Evolutionary conservation across 257 asterid species (phyloP), one percentile per base, ranked within the genome.

Genomic region (Ocimum tenuiflorum): DNA sequence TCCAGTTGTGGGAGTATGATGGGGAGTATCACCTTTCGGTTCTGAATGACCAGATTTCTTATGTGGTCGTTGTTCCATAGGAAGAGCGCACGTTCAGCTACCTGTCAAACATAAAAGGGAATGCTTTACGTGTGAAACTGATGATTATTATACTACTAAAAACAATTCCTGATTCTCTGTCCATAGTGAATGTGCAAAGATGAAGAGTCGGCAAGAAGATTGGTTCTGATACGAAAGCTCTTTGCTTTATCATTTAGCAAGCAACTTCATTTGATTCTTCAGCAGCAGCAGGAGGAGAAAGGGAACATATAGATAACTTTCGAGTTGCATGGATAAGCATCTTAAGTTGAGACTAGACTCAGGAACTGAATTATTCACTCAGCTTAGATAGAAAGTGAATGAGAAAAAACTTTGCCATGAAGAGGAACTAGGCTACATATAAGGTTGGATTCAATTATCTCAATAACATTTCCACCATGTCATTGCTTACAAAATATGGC

Each of bases 71-170:
- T 85, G 27, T 85, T 85, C 88, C 91, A 85, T 38, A 82, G 63
- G 79, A 80, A 80, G 62, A 85, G 77, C 17, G 88, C 86, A 56
- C 91, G 86, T 66, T 82, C 91, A 3, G 91, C 88, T 33, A 85
- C 91, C 91, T 85, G 82, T 27, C 70, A 27, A 59, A 43, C 4
- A 20, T 33, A 23, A 62, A 60, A 70, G 52, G n/a, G 23, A 60
- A 61, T 47, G 43, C 58, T 23, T 39, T 10, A 56, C 29, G 33
- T 50, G 47, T 18, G 27, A 22, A 39, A n/a, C 56, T 17, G 29
- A 49, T 2, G 52, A 15, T 11, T 27, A 53, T n/a, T 14, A 6
- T 48, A 18, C 3, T 2, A 35, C 55, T 9, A 18, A n/a, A 39
- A 52, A n/a, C 41, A 17, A 22, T 51, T n/a, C 23, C 41, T 12